Percentiles rank a stretch among this genome's conserved stretches.
Evolutionary conservation across 2,329 filamentous ascomycete species (phyloP).

Genomic region (Biscogniauxia sp.): DNA sequence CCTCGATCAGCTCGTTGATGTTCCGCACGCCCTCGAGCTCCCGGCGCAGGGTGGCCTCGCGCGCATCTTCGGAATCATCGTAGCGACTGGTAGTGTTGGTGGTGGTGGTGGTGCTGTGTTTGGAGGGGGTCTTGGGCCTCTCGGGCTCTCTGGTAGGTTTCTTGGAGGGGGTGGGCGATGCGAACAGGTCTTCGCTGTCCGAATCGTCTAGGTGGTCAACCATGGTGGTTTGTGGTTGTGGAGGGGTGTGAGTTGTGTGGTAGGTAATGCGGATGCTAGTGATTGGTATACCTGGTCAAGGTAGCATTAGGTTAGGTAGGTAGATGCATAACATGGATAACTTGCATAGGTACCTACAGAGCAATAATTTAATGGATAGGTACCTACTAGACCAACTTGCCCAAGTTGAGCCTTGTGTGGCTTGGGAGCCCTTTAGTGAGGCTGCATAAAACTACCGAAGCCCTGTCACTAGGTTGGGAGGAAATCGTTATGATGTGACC

Average conservation of each 20-base stretch:
- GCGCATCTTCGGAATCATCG: conserved; percentile 56
- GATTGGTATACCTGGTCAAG: background rate
- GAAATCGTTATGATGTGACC: too few species aligned
- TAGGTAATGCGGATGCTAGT: background rate
- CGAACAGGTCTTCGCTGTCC: conserved; percentile 48
- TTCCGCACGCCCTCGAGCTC: conserved; percentile 82
- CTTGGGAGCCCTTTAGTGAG: too few species aligned
- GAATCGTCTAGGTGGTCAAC: conserved; percentile 45
- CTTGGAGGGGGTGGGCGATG: conserved; percentile 41
- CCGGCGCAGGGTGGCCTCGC: conserved; percentile 70
- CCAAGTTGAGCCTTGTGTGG: too few species aligned
- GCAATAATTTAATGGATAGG: too few species aligned
- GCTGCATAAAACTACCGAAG: background rate
- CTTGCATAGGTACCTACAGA: too few species aligned
- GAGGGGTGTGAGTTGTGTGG: background rate
- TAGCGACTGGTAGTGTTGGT: conserved; percentile 31
- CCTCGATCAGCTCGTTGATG: conserved; percentile 86
- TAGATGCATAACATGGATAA: too few species aligned
- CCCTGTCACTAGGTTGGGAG: too few species aligned
- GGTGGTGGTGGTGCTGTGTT: conserved; percentile 40
- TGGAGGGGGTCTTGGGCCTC: conserved; percentile 48
- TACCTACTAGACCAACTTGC: too few species aligned
- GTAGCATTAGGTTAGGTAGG: too few species aligned
- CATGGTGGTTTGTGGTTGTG: conserved; percentile 34
- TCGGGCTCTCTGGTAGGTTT: conserved; percentile 38